phyloP scores from a whole-genome alignment of 352 stramenopile genomes.

The Phytopythium litorale region DNA sequence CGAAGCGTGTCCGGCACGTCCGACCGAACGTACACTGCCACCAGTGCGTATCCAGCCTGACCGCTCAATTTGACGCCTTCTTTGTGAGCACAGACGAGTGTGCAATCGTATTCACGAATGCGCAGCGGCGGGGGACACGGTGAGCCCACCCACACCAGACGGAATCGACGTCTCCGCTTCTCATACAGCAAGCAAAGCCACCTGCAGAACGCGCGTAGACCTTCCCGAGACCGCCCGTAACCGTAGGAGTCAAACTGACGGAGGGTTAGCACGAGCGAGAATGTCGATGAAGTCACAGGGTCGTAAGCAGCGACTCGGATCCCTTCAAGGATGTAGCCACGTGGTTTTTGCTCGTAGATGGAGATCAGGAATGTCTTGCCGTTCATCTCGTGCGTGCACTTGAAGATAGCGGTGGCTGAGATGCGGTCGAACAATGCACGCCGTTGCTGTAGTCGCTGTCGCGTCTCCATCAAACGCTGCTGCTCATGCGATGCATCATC shows the following conservation, averaged over 20 bases:
- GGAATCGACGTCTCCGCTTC: conserved; percentile 38
- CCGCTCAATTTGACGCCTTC: conserved; percentile 35
- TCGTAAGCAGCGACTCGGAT: conserved; percentile 56
- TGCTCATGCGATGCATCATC: conserved; percentile 21
- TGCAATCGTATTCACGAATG: conserved; percentile 41
- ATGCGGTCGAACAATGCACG: conserved; percentile 19
- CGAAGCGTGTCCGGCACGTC: conserved; percentile 25
- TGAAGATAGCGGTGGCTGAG: conserved; percentile 26
- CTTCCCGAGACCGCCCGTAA: conserved; percentile 40
- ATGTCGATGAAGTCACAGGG: conserved; percentile 29
- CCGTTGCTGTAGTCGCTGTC: conserved; percentile 6
- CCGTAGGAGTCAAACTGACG: conserved; percentile 45
- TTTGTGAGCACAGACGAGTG: conserved; percentile 57
- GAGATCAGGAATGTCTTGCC: conserved; percentile 41
- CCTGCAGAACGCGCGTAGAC: conserved; percentile 44
- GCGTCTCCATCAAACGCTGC: conserved; percentile 19
- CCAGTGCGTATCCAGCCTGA: conserved; percentile 14
- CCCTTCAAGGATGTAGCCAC: conserved; percentile 43
- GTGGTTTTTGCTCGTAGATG: conserved; percentile 33
- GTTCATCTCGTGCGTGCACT: conserved; percentile 34
- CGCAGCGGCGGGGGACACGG: conserved; percentile 48
- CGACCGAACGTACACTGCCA: conserved; percentile 36
- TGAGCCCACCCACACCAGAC: conserved; percentile 54
- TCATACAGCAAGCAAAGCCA: conserved; percentile 63
- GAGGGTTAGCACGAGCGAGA: conserved; percentile 30